Evolutionary conservation across 129 eudicot genomes (phyloP), one percentile per base, ranked within the genome.

Genomic region (Arctium lappa): DNA sequence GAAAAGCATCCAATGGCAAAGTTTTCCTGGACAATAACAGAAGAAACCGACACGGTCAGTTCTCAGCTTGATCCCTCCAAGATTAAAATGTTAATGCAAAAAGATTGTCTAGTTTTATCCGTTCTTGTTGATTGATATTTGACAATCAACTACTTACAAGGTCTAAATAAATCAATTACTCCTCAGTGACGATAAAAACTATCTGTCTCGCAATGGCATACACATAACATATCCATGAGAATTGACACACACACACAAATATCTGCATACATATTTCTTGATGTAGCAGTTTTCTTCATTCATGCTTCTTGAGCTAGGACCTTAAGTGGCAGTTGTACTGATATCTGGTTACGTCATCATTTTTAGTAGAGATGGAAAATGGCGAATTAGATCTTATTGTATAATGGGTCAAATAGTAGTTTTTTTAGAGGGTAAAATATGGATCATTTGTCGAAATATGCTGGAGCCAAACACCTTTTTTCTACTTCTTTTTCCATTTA

Each of bases 1-100:
- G 91, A 88, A 83, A 92, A 92, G 86, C 97, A 92, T 85, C 98
- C 98, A 83, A 95, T 95, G 98, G 89, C 89, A 37, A 92, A 91
- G 80, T 95, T 95, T 89, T 89, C 97, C 22, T 95, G 97, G 98
- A 92, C 97, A 39, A 69, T 90, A 32, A 90, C 92, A 6, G 97
- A 95, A 69, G 98, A 92, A 84, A 87, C 91, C 30, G 97, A 95
- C 74, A 92, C 94, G 89, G 98, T 92, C 15, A 69, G 97, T 91
- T 69, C 81, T 56, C 36, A 84, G 18, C 80, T 75, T 73, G 37
- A 27, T 9, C 63, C 74, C 53, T 36, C 74, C 38, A 38, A 9
- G 66, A 18, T 27, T 15, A 75, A 46, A 16, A n/a, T 60, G 29
- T 60, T 60, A 60, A 60, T 60, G 29, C 68, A 60, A 60, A 56